Percentiles rank a stretch among this genome's conserved stretches.
Evolutionary conservation across 495 filamentous ascomycete genomes (phyloP).

Genomic region (Annulohypoxylon maeteangense): DNA sequence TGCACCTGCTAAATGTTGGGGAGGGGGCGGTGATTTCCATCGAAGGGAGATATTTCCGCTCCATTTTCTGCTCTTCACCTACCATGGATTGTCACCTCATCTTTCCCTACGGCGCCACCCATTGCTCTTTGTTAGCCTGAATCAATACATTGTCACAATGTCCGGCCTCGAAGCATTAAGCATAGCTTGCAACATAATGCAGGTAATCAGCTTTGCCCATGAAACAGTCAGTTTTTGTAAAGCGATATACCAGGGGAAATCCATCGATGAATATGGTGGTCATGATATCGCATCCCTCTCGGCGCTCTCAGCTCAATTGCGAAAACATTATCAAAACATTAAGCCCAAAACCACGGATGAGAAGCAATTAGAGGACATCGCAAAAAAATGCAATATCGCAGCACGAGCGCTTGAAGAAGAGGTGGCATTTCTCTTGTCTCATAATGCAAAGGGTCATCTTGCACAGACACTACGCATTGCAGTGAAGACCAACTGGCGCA

Average conservation of each 20-base stretch:
- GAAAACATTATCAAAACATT: conserved; percentile 7
- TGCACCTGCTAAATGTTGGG: too few species aligned
- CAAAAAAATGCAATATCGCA: conserved; percentile 23
- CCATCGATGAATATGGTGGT: not conserved
- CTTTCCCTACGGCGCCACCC: too few species aligned
- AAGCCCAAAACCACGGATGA: conserved; percentile 13
- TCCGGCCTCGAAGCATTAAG: conserved; percentile 39
- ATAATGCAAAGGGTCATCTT: conserved; percentile 11
- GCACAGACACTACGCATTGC: not conserved
- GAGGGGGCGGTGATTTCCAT: too few species aligned
- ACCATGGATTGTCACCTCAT: too few species aligned
- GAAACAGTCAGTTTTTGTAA: conserved; percentile 18
- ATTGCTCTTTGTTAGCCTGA: not conserved
- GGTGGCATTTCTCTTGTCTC: conserved; percentile 5
- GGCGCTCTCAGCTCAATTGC: conserved; percentile 7
- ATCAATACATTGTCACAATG: conserved; percentile 19
- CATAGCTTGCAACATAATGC: conserved; percentile 39
- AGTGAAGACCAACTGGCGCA: conserved; percentile 12
- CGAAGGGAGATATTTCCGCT: too few species aligned
- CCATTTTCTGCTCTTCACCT: too few species aligned
- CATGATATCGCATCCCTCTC: conserved; percentile 1
- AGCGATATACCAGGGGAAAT: conserved; percentile 13
- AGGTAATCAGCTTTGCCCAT: conserved; percentile 14
- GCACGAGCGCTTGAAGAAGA: conserved; percentile 20
- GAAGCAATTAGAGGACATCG: conserved; percentile 20